phyloP scores from a whole-genome alignment of 2,329 filamentous ascomycete species.

The Teratosphaeria zuluensis region DNA sequence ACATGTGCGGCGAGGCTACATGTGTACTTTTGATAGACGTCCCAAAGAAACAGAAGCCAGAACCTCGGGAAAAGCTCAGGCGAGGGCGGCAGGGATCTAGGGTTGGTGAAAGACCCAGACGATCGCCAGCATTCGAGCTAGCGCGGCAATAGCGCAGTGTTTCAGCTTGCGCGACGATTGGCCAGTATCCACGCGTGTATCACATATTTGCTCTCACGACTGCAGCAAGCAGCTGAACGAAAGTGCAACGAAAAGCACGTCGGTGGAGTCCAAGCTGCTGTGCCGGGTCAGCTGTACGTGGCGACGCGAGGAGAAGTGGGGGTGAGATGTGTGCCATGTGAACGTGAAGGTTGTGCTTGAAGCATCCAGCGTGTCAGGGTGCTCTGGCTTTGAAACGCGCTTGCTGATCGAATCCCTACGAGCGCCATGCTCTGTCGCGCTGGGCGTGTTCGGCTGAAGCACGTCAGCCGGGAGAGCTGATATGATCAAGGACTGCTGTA shows the following conservation, averaged over 20 bases:
- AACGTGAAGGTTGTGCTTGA: background rate
- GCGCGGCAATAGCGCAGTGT: background rate
- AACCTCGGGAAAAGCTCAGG: background rate
- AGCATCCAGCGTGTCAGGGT: background rate
- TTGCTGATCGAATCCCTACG: background rate
- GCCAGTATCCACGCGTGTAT: background rate
- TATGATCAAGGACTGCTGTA: background rate
- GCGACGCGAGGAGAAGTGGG: too few relatives aligned
- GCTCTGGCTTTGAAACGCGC: background rate
- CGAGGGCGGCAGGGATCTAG: background rate
- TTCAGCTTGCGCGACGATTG: background rate
- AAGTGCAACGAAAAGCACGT: background rate
- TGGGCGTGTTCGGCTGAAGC: background rate
- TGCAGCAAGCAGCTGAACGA: background rate
- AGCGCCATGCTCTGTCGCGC: background rate
- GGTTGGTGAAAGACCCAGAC: background rate
- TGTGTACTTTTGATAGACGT: background rate
- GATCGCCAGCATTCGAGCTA: background rate
- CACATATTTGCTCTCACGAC: background rate
- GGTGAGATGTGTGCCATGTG: background rate
- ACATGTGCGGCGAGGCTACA: background rate
- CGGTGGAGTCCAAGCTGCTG: background rate
- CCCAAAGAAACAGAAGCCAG: background rate
- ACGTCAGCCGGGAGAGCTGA: background rate
- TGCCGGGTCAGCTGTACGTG: background rate